phyloP scores from a whole-genome alignment of 2,329 filamentous ascomycete species.

The Sclerotinia nivalis region DNA sequence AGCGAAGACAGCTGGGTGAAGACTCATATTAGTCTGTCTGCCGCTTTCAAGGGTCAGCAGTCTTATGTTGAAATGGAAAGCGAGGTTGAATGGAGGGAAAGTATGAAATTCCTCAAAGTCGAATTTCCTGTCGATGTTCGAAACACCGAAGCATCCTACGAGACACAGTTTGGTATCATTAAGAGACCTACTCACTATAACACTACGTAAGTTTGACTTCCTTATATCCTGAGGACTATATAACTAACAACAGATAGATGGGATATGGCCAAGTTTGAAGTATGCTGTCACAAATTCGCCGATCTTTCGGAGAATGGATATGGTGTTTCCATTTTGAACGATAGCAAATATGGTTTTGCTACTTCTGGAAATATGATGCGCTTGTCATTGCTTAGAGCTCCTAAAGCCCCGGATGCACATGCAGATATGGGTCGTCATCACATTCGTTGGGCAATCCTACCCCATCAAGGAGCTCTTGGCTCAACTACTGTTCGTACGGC shows the following conservation, averaged over 20 bases:
- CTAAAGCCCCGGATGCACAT: conserved; percentile 89
- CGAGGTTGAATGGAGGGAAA: conserved; percentile 96
- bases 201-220: conserved; percentile 61
- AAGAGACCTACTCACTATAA: conserved; percentile 96
- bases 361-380: conserved; percentile 88
- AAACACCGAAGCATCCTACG: conserved; percentile 91
- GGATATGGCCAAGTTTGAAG: conserved; percentile 98
- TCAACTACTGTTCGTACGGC: conserved; percentile 76
- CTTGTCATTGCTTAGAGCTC: conserved; percentile 78
- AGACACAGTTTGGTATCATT: conserved; percentile 90
- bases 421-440: conserved; percentile 90
- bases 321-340: conserved; percentile 89
- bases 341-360: conserved; percentile 95
- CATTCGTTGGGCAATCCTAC: conserved; percentile 88
- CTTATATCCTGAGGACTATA: conserved; percentile 3
- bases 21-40: conserved; percentile 78
- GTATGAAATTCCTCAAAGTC: conserved; percentile 97
- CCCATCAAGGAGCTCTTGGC: conserved; percentile 73
- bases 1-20: conserved; percentile 84
- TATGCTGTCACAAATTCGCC: conserved; percentile 93
- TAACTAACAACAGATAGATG: conserved; percentile 53
- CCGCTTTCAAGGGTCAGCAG: conserved; percentile 62
- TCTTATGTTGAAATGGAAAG: conserved; percentile 76
- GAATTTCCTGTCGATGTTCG: conserved; percentile 92
- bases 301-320: conserved; percentile 87